A percentile compares a stretch with the other conserved stretches of the same genome.
These are phyloP conservation scores for Rhododendron henanense DNA, from an alignment of 148 eudicot species.

Conservation along the genomic window DNA sequence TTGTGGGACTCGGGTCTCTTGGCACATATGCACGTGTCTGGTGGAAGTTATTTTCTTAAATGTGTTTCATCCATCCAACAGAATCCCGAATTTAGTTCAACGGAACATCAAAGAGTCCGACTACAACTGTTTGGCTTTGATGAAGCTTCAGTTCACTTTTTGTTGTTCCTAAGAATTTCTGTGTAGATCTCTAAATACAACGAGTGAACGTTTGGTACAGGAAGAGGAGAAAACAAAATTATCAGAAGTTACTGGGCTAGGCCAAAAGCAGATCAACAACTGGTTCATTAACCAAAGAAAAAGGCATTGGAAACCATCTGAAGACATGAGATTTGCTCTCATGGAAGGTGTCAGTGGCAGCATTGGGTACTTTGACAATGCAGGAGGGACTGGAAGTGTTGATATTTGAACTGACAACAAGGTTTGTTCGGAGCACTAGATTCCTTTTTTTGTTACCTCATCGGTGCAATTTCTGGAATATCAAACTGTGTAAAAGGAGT, in stretches of 20 bases:
- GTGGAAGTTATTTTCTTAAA: neutral
- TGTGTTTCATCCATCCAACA: neutral
- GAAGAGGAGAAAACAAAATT: slow-evolving; percentile 43
- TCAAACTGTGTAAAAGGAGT: neutral
- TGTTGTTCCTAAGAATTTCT: neutral
- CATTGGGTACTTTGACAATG: slow-evolving; percentile 18
- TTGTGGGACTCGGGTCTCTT: neutral
- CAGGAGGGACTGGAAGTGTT: slow-evolving; percentile 25
- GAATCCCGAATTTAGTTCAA: neutral
- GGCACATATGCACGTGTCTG: neutral
- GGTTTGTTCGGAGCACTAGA: neutral
- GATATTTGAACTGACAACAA: slow-evolving; percentile 16
- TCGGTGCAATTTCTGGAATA: neutral
- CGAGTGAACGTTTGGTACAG: slow-evolving; percentile 17
- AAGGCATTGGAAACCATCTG: slow-evolving; percentile 50
- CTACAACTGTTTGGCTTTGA: neutral
- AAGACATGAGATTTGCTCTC: slow-evolving; percentile 46
- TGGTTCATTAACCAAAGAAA: slow-evolving; percentile 54
- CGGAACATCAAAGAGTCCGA: neutral
- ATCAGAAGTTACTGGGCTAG: slow-evolving; percentile 37
- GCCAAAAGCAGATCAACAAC: slow-evolving; percentile 48
- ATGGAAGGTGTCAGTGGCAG: slow-evolving; percentile 38
- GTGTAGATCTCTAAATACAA: neutral
- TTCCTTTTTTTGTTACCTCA: neutral
- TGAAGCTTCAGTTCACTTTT: neutral